Evolutionary conservation across 352 stramenopile genomes (phyloP).

Genomic region (Phytophthora foliorum): DNA sequence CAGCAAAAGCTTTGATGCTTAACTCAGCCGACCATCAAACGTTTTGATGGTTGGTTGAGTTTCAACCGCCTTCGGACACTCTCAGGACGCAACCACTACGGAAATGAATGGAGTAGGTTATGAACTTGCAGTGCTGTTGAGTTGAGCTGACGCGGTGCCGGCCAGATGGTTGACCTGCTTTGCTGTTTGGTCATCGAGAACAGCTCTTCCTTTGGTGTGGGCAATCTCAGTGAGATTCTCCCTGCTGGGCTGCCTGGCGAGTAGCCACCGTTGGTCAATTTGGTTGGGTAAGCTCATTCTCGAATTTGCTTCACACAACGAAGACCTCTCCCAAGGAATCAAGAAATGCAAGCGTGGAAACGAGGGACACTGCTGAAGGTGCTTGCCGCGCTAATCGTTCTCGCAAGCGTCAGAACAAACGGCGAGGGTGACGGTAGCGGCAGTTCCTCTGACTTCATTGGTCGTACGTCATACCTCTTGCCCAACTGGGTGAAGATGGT

Average conservation of each 20-base stretch:
- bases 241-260: background rate
- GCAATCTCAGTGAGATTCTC: no score
- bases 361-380: background rate
- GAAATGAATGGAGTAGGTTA: background rate
- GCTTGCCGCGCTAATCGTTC: background rate
- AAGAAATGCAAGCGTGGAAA: background rate
- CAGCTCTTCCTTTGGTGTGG: background rate
- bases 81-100: no score
- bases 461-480: no score
- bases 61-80: background rate
- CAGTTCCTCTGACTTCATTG: background rate
- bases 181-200: background rate
- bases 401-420: background rate
- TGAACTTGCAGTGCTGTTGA: background rate
- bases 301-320: background rate
- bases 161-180: background rate
- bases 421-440: background rate
- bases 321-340: background rate
- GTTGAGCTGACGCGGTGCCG: background rate
- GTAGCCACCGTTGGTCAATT: background rate
- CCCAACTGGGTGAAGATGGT: constrained; percentile 39
- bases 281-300: background rate
- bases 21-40: no score
- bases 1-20: no score
- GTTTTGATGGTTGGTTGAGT: background rate